Base-by-base conservation (phyloP, 768 basidiomycete species). In the Termitomyces sp. region DNA sequence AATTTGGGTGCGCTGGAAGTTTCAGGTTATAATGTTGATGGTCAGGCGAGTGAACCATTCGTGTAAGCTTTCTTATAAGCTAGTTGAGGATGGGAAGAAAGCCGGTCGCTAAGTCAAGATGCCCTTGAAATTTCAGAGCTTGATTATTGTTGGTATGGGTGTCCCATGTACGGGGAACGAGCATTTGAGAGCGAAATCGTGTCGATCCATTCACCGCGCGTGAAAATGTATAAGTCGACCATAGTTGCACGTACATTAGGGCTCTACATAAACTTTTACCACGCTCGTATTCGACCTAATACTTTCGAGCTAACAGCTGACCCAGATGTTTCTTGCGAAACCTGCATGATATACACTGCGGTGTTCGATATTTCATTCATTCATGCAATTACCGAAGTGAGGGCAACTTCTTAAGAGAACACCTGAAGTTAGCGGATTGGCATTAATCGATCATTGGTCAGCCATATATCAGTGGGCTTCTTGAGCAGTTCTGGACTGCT, bases 371-470 rank as follows among this genome's bases (percentile, higher is more conserved):
- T 67, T 1, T 73, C 73, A 50, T 72, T 65, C 73, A 51, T 72
- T 65, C 0, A 67, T 69, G 52, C 72, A 73, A 55, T 76, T 72
- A 2, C 72, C 73, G 11, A 7, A 18, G 52, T 8, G 36, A 50
- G 18, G 3, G 5, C 4, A 30, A 12, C n/a, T 44, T 33, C 36
- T 44, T 39, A 41, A 7, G 12, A 31, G 7, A 20, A 24, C 12
- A 33, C 6, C 20, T 13, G 9, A 50, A n/a, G 8, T 48, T 4
- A 45, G 18, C 20, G 44, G 48, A 34, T 34, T n/a, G n/a, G n/a
- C 22, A 63, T 68, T 64, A 41, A 74, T 72, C 71, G 72, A 22
- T 72, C 66, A 51, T 73, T 76, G 57, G 69, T 72, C 31, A 75
- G 53, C 67, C 72, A 76, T 49, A 73, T 72, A 16, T 73, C 58